Percentiles rank a stretch among this genome's conserved stretches.
Evolutionary conservation across 73 alveolate species (phyloP).

Genomic region (Tetrahymena thermophila): DNA sequence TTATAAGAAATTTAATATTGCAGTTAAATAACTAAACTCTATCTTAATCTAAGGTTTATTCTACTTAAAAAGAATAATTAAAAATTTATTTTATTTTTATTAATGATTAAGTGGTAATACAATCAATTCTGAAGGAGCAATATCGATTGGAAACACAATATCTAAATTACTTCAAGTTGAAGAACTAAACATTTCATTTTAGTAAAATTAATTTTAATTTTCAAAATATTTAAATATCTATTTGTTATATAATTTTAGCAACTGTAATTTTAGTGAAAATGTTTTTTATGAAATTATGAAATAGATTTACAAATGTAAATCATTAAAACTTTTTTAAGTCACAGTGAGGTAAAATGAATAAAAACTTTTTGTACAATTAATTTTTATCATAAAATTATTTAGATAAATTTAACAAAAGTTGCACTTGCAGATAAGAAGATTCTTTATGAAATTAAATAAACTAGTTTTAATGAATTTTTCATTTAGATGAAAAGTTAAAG

Average conservation of each 20-base stretch:
- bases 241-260: neutral
- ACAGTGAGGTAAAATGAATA: neutral
- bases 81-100: too few relatives aligned
- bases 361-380: too few relatives aligned
- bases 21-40: neutral
- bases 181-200: neutral
- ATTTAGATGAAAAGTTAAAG: neutral
- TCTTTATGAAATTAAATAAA: neutral
- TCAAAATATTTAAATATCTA: neutral
- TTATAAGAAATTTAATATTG: neutral
- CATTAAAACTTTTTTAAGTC: neutral
- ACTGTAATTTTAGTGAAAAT: neutral
- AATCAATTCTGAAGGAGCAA: neutral
- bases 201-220: neutral
- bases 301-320: neutral
- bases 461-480: neutral
- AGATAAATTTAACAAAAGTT: neutral
- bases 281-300: neutral
- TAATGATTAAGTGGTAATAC: neutral
- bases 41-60: neutral
- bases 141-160: neutral
- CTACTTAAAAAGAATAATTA: too few relatives aligned
- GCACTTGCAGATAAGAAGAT: neutral
- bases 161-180: neutral
- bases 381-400: too few relatives aligned